These are phyloP conservation scores for Paramecium bursaria DNA, from an alignment of 73 alveolate species.

Conservation along the genomic window DNA sequence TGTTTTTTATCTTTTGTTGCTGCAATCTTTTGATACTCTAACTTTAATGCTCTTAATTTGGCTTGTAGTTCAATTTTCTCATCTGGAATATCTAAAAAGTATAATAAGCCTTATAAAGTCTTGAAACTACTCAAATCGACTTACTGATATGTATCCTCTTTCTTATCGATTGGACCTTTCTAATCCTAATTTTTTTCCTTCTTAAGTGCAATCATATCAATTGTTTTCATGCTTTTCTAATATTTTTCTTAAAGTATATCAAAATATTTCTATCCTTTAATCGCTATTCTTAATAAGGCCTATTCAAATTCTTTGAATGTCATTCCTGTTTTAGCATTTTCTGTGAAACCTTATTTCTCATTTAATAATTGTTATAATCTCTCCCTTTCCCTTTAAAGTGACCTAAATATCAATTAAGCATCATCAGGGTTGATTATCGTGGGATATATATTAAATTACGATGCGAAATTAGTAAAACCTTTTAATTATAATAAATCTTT, in stretches of 20 bases:
- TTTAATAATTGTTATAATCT: constrained; percentile 10
- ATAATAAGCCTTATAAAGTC: constrained; percentile 33
- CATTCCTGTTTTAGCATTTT: constrained; percentile 24
- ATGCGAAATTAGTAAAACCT: constrained; percentile 55
- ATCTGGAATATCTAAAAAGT: constrained; percentile 53
- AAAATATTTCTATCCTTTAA: constrained; percentile 42
- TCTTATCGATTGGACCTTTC: constrained; percentile 35
- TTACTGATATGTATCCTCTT: constrained; percentile 43
- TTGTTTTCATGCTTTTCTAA: constrained; percentile 41
- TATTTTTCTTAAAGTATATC: constrained; percentile 38
- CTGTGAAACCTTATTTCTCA: constrained; percentile 36
- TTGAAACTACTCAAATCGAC: constrained; percentile 31
- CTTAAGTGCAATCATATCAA: constrained; percentile 47
- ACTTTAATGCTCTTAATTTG: constrained; percentile 48
- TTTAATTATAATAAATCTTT: constrained; percentile 40
- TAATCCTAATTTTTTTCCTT: neutral
- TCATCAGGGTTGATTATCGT: constrained; percentile 51
- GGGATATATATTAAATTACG: constrained; percentile 49
- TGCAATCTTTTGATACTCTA: constrained; percentile 45
- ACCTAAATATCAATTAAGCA: constrained; percentile 37
- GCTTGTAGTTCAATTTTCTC: constrained; percentile 32
- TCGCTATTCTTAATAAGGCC: constrained; percentile 48
- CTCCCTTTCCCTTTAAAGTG: constrained; percentile 37
- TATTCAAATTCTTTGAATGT: constrained; percentile 31
- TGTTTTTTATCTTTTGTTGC: constrained; percentile 56